Conservation (phyloP, 352 stramenopile genomes). For the Globisporangium polare region DNA sequence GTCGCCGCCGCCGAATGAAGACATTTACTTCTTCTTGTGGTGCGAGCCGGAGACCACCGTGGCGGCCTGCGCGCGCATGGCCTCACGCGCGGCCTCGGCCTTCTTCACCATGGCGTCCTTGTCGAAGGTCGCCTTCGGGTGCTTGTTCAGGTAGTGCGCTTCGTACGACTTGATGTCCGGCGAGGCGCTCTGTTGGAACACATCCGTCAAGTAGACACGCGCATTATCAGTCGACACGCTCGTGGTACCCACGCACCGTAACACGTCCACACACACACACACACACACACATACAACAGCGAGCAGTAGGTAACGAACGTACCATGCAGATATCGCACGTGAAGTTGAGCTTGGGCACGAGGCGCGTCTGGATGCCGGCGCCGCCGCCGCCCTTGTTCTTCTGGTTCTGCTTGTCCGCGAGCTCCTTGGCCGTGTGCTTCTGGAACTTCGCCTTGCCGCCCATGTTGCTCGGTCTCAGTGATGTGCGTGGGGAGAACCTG, state of each 20-base stretch:
- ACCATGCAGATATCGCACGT: slow-evolving; percentile 71
- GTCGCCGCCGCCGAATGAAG: not conserved
- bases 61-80: slow-evolving; percentile 22
- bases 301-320: slow-evolving; percentile 15
- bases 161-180: slow-evolving; percentile 65
- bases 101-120: slow-evolving; percentile 42
- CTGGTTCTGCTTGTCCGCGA: slow-evolving; percentile 38
- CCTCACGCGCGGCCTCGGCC: slow-evolving; percentile 44
- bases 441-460: slow-evolving; percentile 75
- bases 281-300: not conserved
- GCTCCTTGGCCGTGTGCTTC: slow-evolving; percentile 72
- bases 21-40: slow-evolving; percentile 37
- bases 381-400: slow-evolving; percentile 64
- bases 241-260: not conserved
- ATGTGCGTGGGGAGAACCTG: slow-evolving; percentile 1
- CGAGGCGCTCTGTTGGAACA: slow-evolving; percentile 32
- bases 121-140: slow-evolving; percentile 50
- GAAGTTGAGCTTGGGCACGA: slow-evolving; percentile 56
- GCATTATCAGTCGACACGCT: not conserved
- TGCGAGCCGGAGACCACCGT: slow-evolving; percentile 36
- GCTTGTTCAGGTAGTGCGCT: slow-evolving; percentile 56
- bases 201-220: not conserved
- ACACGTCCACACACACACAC: too few relatives aligned
- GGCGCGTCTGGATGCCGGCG: slow-evolving; percentile 29
- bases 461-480: slow-evolving; percentile 25